Percentiles rank a stretch among this genome's conserved stretches.
Evolutionary conservation across 2,329 filamentous ascomycete genomes (phyloP).

Genomic region (Aspergillus aculeatinus): DNA sequence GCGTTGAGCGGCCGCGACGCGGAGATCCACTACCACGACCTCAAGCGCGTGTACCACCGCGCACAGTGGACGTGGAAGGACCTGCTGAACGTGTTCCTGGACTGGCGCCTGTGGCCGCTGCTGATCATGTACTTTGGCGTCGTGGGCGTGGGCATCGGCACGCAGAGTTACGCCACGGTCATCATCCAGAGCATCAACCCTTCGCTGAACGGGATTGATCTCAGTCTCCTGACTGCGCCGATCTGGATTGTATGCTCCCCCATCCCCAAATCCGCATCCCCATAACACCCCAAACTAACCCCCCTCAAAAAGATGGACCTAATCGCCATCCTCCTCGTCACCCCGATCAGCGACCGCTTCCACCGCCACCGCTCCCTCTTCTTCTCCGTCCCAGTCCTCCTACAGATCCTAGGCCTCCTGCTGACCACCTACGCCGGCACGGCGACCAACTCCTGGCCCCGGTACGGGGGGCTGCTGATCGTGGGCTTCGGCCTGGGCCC

Average conservation of each 20-base stretch:
- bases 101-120: slow-evolving; percentile 87
- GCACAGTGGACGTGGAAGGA: slow-evolving; percentile 72
- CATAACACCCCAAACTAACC: background rate
- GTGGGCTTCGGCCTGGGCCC: slow-evolving; percentile 88
- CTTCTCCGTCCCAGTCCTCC: slow-evolving; percentile 71
- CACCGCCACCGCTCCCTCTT: slow-evolving; percentile 75
- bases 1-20: slow-evolving; percentile 76
- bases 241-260: slow-evolving; percentile 72
- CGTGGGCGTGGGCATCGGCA: slow-evolving; percentile 86
- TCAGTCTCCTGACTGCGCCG: slow-evolving; percentile 81
- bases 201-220: slow-evolving; percentile 66
- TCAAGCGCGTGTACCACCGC: slow-evolving; percentile 76
- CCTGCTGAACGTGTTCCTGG: slow-evolving; percentile 67
- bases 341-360: slow-evolving; percentile 83
- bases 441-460: slow-evolving; percentile 67
- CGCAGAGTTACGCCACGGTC: slow-evolving; percentile 81
- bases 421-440: slow-evolving; percentile 71
- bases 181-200: slow-evolving; percentile 81
- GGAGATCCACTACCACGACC: slow-evolving; percentile 75
- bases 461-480: slow-evolving; percentile 85
- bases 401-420: slow-evolving; percentile 81
- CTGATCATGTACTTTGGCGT: slow-evolving; percentile 93
- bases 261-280: too few relatives aligned
- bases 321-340: slow-evolving; percentile 80
- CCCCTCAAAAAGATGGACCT: slow-evolving; percentile 68